Percentiles rank a stretch among this genome's conserved stretches.
These are phyloP conservation scores for Saraca asoca DNA, from an alignment of 331 rosid species.

Conservation along the genomic window DNA sequence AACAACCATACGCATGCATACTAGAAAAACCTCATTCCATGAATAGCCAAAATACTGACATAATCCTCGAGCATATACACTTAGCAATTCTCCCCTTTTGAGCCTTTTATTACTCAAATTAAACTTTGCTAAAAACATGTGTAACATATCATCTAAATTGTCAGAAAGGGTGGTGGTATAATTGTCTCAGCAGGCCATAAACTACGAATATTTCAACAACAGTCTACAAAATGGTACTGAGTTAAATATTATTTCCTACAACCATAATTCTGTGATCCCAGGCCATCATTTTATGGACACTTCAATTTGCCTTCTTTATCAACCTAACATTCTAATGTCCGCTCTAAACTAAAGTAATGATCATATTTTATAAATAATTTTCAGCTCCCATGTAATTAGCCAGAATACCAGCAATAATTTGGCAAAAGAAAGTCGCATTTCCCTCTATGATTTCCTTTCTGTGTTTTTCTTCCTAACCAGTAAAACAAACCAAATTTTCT, in stretches of 20 bases:
- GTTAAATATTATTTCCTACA: background rate
- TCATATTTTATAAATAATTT: background rate
- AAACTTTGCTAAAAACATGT: background rate
- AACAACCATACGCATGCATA: background rate
- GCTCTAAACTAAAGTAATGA: constrained; percentile 8
- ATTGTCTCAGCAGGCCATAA: background rate
- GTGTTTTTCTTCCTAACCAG: background rate
- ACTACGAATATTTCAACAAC: background rate
- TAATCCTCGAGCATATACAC: background rate
- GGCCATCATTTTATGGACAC: background rate
- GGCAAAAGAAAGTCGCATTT: background rate
- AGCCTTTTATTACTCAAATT: background rate
- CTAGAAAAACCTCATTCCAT: constrained; percentile 20
- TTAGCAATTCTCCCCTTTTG: background rate
- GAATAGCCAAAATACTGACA: background rate
- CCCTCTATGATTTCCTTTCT: no score
- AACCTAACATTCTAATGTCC: background rate
- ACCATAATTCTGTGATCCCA: constrained; percentile 1
- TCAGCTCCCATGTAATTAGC: background rate
- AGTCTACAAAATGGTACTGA: no score
- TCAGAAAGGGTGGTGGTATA: background rate
- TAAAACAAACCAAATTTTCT: no score
- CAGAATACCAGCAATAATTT: background rate
- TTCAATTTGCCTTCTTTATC: background rate
- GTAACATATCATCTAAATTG: background rate